Conservation (phyloP, 2,329 filamentous ascomycete species). For the Cordyceps tenuipes region DNA sequence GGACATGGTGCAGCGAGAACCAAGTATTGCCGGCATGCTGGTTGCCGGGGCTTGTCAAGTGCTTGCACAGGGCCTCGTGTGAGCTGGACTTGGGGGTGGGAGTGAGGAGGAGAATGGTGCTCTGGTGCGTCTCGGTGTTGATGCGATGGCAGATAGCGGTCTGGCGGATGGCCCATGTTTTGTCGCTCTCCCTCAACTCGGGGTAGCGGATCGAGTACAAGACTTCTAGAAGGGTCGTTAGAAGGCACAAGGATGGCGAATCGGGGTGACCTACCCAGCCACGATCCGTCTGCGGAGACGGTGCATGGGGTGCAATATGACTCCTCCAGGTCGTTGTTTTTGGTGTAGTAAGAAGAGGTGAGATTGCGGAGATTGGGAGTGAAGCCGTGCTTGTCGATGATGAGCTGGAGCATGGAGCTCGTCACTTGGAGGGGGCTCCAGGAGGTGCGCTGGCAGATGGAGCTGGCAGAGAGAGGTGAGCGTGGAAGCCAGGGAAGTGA, state of each 20-base stretch:
- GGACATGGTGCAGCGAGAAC: conserved; percentile 17
- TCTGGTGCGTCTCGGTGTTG: conserved; percentile 17
- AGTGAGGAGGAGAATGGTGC: conserved; percentile 18
- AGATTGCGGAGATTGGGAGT: conserved; percentile 18
- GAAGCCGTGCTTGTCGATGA: conserved; percentile 18
- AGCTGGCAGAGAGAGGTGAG: conserved; percentile 14
- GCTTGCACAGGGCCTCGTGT: conserved; percentile 14
- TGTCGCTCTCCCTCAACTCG: conserved; percentile 18
- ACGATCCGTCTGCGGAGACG: conserved; percentile 13
- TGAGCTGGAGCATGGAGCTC: conserved; percentile 17
- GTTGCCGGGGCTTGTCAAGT: conserved; percentile 2
- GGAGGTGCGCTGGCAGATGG: conserved; percentile 23
- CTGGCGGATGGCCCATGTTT: conserved; percentile 21
- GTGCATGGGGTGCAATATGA: conserved; percentile 20
- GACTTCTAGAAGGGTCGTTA: conserved; percentile 14
- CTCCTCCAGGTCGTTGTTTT: conserved; percentile 20
- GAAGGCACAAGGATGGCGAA: not conserved
- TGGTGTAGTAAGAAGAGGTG: conserved; percentile 21
- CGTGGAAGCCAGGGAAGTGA: not conserved
- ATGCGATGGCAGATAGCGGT: conserved; percentile 21
- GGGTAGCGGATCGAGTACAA: conserved; percentile 22
- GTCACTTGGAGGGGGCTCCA: conserved; percentile 22
- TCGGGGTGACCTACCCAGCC: conserved; percentile 14
- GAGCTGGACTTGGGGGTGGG: conserved; percentile 19
- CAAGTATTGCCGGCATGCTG: not conserved